Conservation (phyloP, 2,329 filamentous ascomycete species). For the Aspergillus sergii region DNA sequence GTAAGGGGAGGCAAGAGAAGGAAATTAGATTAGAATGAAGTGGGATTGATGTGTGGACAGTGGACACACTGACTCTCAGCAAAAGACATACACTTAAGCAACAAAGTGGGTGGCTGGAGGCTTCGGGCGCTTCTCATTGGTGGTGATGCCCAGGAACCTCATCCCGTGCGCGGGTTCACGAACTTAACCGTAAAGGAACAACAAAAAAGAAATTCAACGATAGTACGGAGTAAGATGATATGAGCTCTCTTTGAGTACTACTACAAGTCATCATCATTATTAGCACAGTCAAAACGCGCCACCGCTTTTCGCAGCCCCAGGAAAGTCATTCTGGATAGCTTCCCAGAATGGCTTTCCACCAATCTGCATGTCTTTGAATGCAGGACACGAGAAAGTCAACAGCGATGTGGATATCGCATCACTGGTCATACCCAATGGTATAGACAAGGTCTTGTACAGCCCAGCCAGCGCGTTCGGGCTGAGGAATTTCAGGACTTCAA, state of each 20-base stretch:
- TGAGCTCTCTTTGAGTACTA: background rate
- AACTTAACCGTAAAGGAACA: background rate
- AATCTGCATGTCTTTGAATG: constrained; percentile 34
- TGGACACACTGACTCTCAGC: background rate
- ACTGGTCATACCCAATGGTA: constrained; percentile 31
- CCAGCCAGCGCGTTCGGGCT: constrained; percentile 35
- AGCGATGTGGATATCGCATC: constrained; percentile 32
- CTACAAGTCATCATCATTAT: no score
- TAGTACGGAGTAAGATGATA: background rate
- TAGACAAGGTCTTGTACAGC: constrained; percentile 32
- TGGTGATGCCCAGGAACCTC: constrained; percentile 16
- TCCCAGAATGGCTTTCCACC: constrained; percentile 36
- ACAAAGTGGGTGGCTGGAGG: constrained; percentile 28
- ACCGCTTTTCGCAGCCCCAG: constrained; percentile 30
- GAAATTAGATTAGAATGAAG: constrained; percentile 1
- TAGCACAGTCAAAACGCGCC: constrained; percentile 12
- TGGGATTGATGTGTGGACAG: background rate
- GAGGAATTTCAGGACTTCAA: constrained; percentile 36
- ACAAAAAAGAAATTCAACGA: background rate
- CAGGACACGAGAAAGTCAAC: constrained; percentile 34
- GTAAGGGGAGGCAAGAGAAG: background rate
- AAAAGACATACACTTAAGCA: background rate
- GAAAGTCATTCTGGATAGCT: constrained; percentile 30
- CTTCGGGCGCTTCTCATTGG: constrained; percentile 15
- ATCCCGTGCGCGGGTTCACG: constrained; percentile 3